Base-by-base conservation (phyloP, 2,329 filamentous ascomycete species). In the Fusarium piperis region DNA sequence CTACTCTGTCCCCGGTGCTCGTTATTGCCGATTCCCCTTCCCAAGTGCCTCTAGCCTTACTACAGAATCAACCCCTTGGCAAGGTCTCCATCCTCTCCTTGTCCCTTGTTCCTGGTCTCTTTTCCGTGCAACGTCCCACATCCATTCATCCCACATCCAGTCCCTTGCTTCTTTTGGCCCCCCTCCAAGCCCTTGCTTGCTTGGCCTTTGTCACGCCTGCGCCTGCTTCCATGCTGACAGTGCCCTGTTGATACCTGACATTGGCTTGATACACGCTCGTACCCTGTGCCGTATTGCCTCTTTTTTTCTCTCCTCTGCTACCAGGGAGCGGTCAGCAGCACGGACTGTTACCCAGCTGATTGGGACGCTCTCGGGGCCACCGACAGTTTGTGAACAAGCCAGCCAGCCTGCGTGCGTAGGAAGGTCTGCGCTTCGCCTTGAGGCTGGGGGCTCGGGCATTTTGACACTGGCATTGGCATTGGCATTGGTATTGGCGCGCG, bases 291-390 rank as follows among this genome's bases (percentile, higher is more conserved):
- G 44, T 48, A 48, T 48, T 38, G 32, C 20, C 39, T 57, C 13
- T 18, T 53, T 38, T 26, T 36, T 46, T 46, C 26, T 46, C 32
- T 44, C 38, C 18, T 33, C n/a, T 23, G 35, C 6, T 48, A 16
- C 13, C 33, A 36, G 52, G 56, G 57, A 67, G 70, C 64, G 70
- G 70, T 73, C 70, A 71, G 60, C 59, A 59, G 62, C 51, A 65
- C 62, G 38, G 46, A 62, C 62, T 61, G 38, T 62, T 62, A 55
- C 63, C 70, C 68, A 66, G 67, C 62, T 65, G 57, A 70, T 72
- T 73, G 65, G 65, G 71, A 76, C 62, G 53, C 63, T 65, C 46
- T 68, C 53, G 67, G 70, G 33, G 67, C 67, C 64, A 72, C 67
- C 67, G 60, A 71, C 48, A 60, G 57, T 61, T 51, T 71, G 70